Conservation (phyloP, 352 stramenopile species). For the Globisporangium recalcitrans region DNA sequence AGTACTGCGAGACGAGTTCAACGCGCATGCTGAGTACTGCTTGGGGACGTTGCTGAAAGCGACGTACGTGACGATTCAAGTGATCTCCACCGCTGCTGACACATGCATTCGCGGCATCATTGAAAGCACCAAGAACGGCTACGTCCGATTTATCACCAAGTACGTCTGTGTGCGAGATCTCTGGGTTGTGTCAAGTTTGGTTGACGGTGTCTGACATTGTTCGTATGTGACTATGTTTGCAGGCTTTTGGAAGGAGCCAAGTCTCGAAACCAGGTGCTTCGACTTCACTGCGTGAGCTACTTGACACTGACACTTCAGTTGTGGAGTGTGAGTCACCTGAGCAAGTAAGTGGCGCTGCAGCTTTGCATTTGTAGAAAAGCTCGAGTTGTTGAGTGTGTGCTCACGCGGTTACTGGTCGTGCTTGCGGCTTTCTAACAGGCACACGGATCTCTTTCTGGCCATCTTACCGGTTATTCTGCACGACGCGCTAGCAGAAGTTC, state of each 20-base stretch:
- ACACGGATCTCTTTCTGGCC: slow-evolving; percentile 50
- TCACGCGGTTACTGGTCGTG: background rate
- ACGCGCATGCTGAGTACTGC: slow-evolving; percentile 67
- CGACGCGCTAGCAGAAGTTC: slow-evolving; percentile 71
- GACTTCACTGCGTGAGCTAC: slow-evolving; percentile 65
- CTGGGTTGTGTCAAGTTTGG: background rate
- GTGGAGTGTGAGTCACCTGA: slow-evolving; percentile 63
- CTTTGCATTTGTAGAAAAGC: background rate
- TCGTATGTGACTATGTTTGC: background rate
- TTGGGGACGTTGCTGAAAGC: slow-evolving; percentile 70
- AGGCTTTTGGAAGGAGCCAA: slow-evolving; percentile 75
- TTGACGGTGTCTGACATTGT: background rate
- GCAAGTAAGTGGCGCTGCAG: slow-evolving; percentile 43
- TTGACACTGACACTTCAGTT: slow-evolving; percentile 65
- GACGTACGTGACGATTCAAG: slow-evolving; percentile 85
- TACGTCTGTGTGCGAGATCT: slow-evolving; percentile 23
- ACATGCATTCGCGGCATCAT: slow-evolving; percentile 71
- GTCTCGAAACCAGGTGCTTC: slow-evolving; percentile 71
- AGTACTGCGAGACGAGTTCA: slow-evolving; percentile 66
- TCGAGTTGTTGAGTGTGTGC: background rate
- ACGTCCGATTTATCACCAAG: slow-evolving; percentile 68
- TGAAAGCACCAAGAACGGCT: slow-evolving; percentile 68
- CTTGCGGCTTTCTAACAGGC: slow-evolving; percentile 20
- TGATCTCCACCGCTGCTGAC: slow-evolving; percentile 76
- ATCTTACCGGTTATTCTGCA: slow-evolving; percentile 57